A percentile compares a stretch with the other conserved stretches of the same genome.
Evolutionary conservation across 1,284 basidiomycete genomes (phyloP).

Genomic region (Hemileia vastatrix): DNA sequence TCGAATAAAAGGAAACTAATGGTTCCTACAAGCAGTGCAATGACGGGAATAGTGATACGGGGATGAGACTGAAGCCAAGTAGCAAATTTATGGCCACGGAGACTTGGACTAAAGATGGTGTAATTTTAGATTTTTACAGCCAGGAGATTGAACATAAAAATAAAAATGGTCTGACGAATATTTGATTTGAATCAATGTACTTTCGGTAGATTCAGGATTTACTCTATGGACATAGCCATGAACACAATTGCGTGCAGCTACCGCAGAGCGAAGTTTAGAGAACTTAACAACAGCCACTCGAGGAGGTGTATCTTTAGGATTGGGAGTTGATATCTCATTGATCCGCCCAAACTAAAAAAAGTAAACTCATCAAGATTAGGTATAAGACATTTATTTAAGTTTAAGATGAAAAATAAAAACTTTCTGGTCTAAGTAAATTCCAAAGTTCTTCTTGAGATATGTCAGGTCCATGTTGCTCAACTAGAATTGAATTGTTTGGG

Average conservation of each 20-base stretch:
- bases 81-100: slow-evolving; percentile 66
- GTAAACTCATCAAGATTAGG: not conserved
- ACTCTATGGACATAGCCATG: slow-evolving; percentile 57
- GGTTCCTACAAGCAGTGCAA: slow-evolving; percentile 77
- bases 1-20: slow-evolving; percentile 68
- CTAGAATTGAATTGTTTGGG: slow-evolving; percentile 60
- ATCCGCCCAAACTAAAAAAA: slow-evolving; percentile 20
- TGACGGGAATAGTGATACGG: slow-evolving; percentile 68
- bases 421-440: slow-evolving; percentile 56
- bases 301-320: slow-evolving; percentile 1
- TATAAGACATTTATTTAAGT: slow-evolving; percentile 53
- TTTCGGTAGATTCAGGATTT: too few species aligned
- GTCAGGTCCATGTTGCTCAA: slow-evolving; percentile 79
- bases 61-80: slow-evolving; percentile 81
- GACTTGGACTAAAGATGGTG: slow-evolving; percentile 24
- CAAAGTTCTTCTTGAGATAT: slow-evolving; percentile 67
- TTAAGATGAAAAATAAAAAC: slow-evolving; percentile 28
- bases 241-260: slow-evolving; percentile 72
- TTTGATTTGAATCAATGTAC: too few species aligned
- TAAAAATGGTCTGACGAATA: too few species aligned
- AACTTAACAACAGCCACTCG: slow-evolving; percentile 30
- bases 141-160: too few species aligned
- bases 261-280: slow-evolving; percentile 55
- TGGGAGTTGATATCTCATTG: slow-evolving; percentile 7
- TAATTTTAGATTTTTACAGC: too few species aligned